Percentiles rank a stretch among this genome's conserved stretches.
phyloP scores from a whole-genome alignment of 2,329 filamentous ascomycete species.

The Fusarium oxysporum region DNA sequence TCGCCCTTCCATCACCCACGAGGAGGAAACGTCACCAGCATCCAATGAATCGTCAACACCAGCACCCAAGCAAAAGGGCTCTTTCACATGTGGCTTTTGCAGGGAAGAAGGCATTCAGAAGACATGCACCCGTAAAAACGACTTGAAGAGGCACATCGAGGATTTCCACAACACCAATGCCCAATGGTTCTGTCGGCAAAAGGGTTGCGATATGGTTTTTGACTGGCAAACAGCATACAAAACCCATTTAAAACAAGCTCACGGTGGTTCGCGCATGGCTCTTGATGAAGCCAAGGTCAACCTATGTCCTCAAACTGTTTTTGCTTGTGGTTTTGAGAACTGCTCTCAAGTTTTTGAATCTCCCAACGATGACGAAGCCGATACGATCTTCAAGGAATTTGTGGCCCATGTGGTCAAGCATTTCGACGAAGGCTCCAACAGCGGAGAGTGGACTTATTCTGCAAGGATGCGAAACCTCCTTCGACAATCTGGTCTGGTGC shows the following conservation, averaged over 20 bases:
- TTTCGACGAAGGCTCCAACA: constrained; percentile 56
- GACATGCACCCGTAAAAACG: constrained; percentile 60
- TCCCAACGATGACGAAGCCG: constrained; percentile 53
- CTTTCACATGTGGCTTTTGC: constrained; percentile 57
- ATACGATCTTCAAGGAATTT: constrained; percentile 57
- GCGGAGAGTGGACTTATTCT: constrained; percentile 58
- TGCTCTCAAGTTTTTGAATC: constrained; percentile 60
- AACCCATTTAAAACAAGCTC: constrained; percentile 58
- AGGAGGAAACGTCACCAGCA: constrained; percentile 42
- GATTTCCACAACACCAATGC: constrained; percentile 61
- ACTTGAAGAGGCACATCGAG: constrained; percentile 62
- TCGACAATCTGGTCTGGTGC: constrained; percentile 52
- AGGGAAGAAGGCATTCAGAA: constrained; percentile 56
- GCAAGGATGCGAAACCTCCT: constrained; percentile 59
- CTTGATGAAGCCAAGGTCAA: constrained; percentile 57
- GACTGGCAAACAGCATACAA: constrained; percentile 63
- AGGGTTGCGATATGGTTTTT: constrained; percentile 58
- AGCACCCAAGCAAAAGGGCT: constrained; percentile 53
- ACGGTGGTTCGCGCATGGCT: constrained; percentile 56
- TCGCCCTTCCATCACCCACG: constrained; percentile 39
- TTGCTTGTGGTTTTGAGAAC: constrained; percentile 61
- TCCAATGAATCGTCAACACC: constrained; percentile 41
- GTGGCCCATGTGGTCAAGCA: constrained; percentile 61
- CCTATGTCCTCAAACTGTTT: constrained; percentile 60
- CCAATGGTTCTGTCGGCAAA: constrained; percentile 59